A percentile compares a stretch with the other conserved stretches of the same genome.
These are phyloP conservation scores for Suhomyces atakaporum DNA, from an alignment of 1,139 yeast species.

Conservation along the genomic window DNA sequence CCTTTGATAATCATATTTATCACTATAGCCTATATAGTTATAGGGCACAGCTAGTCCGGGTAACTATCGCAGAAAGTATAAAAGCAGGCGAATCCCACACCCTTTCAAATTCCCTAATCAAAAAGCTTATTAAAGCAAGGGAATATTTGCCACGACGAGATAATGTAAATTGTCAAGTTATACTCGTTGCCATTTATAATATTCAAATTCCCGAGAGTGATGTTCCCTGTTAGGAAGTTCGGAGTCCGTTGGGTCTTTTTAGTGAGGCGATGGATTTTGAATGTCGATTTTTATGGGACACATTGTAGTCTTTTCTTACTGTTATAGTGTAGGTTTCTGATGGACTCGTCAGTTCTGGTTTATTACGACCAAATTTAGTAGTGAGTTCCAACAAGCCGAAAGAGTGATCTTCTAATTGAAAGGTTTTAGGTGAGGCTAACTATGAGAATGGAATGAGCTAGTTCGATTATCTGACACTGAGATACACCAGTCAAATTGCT, in stretches of 20 bases:
- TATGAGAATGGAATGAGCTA: no score
- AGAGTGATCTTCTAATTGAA: no score
- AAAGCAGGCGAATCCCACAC: slow-evolving; percentile 7
- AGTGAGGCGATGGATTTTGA: slow-evolving; percentile 56
- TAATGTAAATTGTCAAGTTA: slow-evolving; percentile 62
- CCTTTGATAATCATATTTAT: not conserved
- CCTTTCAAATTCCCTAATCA: slow-evolving; percentile 47
- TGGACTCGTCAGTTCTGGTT: no score
- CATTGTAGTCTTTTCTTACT: slow-evolving; percentile 34
- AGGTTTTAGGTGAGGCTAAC: no score
- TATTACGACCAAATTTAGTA: no score
- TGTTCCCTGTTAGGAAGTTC: slow-evolving; percentile 64
- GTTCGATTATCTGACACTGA: no score
- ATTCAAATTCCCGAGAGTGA: slow-evolving; percentile 51
- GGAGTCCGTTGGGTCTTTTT: slow-evolving; percentile 50
- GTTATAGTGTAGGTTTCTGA: not conserved
- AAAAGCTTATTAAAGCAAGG: slow-evolving; percentile 54
- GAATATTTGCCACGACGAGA: slow-evolving; percentile 73
- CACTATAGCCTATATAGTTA: not conserved
- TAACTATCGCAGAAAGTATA: slow-evolving; percentile 12
- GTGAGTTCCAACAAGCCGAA: no score
- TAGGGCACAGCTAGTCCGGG: slow-evolving; percentile 8
- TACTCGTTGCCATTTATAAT: slow-evolving; percentile 63
- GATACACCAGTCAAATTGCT: no score
- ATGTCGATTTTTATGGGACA: slow-evolving; percentile 63